Percentiles rank a stretch among this genome's conserved stretches.
Conservation (phyloP, 1,284 basidiomycete genomes). For the Exobasidium rhododendri region DNA sequence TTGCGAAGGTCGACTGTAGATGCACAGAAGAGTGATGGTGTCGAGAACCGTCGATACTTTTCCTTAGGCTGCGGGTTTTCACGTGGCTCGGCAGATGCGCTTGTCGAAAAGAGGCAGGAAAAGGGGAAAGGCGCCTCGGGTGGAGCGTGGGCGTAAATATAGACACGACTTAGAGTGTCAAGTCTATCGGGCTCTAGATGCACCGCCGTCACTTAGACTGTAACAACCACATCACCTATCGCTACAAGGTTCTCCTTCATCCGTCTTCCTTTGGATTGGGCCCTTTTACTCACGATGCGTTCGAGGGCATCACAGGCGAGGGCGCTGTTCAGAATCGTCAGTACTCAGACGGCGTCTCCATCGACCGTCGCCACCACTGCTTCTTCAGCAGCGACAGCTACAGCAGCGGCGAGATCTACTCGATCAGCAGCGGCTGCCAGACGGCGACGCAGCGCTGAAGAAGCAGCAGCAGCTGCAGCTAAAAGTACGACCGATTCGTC, state of each 20-base stretch:
- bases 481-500: background rate
- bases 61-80: background rate
- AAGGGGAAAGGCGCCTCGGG: no score
- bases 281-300: slow-evolving; percentile 8
- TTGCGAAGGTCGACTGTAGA: no score
- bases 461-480: background rate
- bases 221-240: background rate
- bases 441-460: background rate
- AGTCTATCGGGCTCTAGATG: no score
- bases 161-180: no score
- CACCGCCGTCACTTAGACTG: no score
- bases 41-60: background rate
- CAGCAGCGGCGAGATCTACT: slow-evolving; percentile 7
- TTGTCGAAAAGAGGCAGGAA: no score
- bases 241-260: background rate
- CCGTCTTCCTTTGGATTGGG: background rate
- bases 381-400: background rate
- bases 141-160: no score
- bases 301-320: slow-evolving; percentile 6
- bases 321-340: slow-evolving; percentile 11
- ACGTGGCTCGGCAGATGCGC: background rate
- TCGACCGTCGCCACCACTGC: slow-evolving; percentile 3
- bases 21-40: background rate
- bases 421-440: background rate
- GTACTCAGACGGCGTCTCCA: background rate